phyloP scores from a whole-genome alignment of 257 asterid genomes.

The Coffea canephora region DNA sequence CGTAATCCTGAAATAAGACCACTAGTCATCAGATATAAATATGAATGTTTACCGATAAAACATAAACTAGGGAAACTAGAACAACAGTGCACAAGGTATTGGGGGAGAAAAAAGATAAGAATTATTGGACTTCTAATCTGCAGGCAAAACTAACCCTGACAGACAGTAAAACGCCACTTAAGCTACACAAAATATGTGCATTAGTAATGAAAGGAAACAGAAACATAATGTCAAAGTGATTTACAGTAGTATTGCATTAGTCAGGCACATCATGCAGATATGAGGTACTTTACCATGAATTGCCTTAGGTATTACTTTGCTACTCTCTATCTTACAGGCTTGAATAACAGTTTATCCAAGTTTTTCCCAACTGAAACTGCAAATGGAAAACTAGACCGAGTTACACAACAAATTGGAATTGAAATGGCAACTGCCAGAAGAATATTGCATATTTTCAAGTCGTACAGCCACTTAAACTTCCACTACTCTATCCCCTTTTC shows the following conservation, averaged over 20 bases:
- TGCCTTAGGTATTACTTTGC: background rate
- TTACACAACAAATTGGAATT: background rate
- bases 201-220: background rate
- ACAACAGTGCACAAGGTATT: background rate
- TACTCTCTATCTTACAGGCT: no score
- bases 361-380: background rate
- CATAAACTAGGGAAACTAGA: background rate
- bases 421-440: background rate
- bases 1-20: conserved; percentile 3
- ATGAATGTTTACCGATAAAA: background rate
- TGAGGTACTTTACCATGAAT: background rate
- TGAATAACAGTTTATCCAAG: background rate
- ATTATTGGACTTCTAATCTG: background rate
- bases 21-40: background rate
- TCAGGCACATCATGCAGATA: background rate
- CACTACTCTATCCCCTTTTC: background rate
- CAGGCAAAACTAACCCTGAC: background rate
- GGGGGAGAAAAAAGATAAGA: background rate
- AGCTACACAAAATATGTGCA: no score
- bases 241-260: background rate
- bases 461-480: background rate
- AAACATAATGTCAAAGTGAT: background rate
- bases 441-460: background rate
- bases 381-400: background rate
- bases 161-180: background rate